Base-by-base conservation (phyloP, 768 basidiomycete species). In the Mycena kentingensis region DNA sequence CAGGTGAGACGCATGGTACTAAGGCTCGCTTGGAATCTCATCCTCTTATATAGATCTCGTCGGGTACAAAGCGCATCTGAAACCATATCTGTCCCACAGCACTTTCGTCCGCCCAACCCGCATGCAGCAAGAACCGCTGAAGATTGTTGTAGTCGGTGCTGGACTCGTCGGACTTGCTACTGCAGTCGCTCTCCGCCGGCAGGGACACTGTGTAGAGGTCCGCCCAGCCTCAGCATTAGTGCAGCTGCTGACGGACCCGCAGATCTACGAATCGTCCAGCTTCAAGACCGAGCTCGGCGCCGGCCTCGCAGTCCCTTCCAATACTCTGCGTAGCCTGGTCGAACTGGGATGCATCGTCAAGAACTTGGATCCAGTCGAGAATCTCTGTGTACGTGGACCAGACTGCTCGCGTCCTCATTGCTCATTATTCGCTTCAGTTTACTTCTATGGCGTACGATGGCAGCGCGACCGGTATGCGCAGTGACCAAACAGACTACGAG, bases 381-480 rank as follows among this genome's bases (percentile, higher is more conserved):
- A 57, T 19, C 49, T 56, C 12, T 57, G 55, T 24, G 51, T 52
- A 26, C 12, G 46, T 52, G 6, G 39, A 12, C 13, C 16, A 8
- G 31, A 8, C 31, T 8, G 8, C 16, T 8, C 31, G 31, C 31
- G 31, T 8, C 32, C 21, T 37, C 34, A 1, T 28, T 16, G 4
- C n/a, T 1, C 8, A 32, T 16, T 8, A 8, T 8, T 32, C 31
- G 24, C 10, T 27, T 11, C 28, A 56, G 55, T 56, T 56, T 21
- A 56, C 49, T 7, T 56, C 55, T n/a, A 56, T 51, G 49, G 55
- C 38, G n/a, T 44, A 51, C 34, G 50, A 56, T 15, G 55, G 55
- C 19, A 56, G 16, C 11, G 27, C 4, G n/a, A 16, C 31, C 8
- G 55, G 55, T 1, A 51, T 56, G 55, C 41, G 31, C 8, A 56